Conservation (phyloP, 106 monocot species). For the Dioscorea zingiberensis region DNA sequence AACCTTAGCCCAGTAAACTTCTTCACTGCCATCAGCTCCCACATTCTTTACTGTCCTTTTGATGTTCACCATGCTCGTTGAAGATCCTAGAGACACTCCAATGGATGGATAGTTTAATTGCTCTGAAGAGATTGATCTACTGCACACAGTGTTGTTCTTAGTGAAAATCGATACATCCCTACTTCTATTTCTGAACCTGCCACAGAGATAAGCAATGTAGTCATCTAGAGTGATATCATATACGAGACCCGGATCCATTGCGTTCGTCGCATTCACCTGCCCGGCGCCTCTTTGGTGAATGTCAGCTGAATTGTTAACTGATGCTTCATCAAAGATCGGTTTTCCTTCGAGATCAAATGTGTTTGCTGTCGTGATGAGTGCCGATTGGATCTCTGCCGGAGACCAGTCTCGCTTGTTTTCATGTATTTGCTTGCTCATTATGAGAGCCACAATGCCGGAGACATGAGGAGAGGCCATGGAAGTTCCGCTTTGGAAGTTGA, state of each 20-base stretch:
- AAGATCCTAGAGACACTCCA: background rate
- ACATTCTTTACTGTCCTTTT: constrained; percentile 15
- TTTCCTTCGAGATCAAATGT: background rate
- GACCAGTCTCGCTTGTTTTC: constrained; percentile 30
- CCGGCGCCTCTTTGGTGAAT: constrained; percentile 36
- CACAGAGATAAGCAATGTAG: constrained; percentile 39
- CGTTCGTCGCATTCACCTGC: too few species aligned
- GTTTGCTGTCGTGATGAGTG: constrained; percentile 40
- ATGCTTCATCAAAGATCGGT: constrained; percentile 16
- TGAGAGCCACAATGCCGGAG: constrained; percentile 29
- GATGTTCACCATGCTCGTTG: background rate
- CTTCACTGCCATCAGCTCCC: constrained; percentile 1
- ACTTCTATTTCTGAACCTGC: background rate
- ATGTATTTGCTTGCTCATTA: too few species aligned
- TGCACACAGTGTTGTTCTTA: background rate
- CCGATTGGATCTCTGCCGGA: constrained; percentile 37
- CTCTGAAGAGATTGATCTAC: constrained; percentile 1
- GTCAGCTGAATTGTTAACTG: constrained; percentile 16
- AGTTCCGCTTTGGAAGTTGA: constrained; percentile 36
- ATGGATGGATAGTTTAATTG: constrained; percentile 22
- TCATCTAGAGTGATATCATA: constrained; percentile 26
- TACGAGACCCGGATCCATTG: constrained; percentile 32
- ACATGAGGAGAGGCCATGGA: constrained; percentile 50
- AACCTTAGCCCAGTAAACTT: constrained; percentile 11
- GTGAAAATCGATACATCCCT: background rate